phyloP scores from a whole-genome alignment of 495 filamentous ascomycete genomes.

The Aspergillus steynii region DNA sequence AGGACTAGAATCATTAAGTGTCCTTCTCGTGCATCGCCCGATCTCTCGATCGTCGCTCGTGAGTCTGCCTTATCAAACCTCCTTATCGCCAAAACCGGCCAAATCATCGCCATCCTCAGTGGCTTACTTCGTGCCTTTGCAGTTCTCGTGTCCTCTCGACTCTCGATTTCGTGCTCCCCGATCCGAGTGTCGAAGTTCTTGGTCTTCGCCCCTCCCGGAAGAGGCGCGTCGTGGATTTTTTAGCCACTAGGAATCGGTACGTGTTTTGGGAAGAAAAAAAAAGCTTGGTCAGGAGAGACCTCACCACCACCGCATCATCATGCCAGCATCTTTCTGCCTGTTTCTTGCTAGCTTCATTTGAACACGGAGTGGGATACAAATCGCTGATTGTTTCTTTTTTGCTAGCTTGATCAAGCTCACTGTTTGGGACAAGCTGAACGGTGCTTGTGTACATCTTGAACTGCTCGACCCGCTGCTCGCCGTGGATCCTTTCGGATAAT shows the following conservation, averaged over 20 bases:
- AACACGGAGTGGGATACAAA: neutral
- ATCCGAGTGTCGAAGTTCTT: neutral
- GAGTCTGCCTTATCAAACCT: neutral
- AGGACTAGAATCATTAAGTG: neutral
- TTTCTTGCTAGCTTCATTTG: neutral
- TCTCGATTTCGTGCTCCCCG: too few relatives aligned
- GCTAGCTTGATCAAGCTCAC: neutral
- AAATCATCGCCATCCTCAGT: neutral
- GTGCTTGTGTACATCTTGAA: neutral
- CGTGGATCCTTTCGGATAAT: slow-evolving; percentile 22
- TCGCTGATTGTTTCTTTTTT: neutral
- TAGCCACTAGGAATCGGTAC: neutral
- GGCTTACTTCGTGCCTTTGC: neutral
- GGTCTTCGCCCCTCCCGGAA: neutral
- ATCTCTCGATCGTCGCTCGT: neutral
- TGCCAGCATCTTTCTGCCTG: neutral
- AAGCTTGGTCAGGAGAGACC: neutral
- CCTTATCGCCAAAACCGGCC: neutral
- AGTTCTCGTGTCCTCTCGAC: neutral
- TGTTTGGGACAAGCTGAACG: neutral
- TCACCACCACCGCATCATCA: neutral
- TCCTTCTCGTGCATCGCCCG: neutral
- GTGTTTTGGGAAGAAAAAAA: neutral
- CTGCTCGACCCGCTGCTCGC: slow-evolving; percentile 9
- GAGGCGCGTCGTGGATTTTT: neutral